Evolutionary conservation across 495 filamentous ascomycete genomes (phyloP).

Genomic region (Penicillium canariense): DNA sequence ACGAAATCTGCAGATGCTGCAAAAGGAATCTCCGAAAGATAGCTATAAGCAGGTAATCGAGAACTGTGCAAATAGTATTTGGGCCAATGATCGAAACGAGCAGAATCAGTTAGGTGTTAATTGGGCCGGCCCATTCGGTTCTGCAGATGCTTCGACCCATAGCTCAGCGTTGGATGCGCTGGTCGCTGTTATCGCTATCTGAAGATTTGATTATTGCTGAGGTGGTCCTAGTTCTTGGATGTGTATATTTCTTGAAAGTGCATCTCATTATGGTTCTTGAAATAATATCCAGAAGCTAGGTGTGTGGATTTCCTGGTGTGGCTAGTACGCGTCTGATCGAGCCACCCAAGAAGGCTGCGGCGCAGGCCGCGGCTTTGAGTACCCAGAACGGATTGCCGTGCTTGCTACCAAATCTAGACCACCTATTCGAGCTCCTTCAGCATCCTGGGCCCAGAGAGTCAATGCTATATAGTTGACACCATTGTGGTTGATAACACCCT

Average conservation of each 20-base stretch:
- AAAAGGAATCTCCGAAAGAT: slow-evolving; percentile 49
- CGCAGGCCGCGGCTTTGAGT: slow-evolving; percentile 3
- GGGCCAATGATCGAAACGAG: slow-evolving; percentile 54
- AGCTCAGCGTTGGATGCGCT: slow-evolving; percentile 67
- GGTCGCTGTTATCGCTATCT: slow-evolving; percentile 58
- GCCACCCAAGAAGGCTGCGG: slow-evolving; percentile 9
- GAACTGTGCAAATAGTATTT: slow-evolving; percentile 65
- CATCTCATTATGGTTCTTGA: not conserved
- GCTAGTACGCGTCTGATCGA: slow-evolving; percentile 12
- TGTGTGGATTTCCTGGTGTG: not conserved
- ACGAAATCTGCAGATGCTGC: slow-evolving; percentile 62
- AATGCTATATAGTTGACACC: slow-evolving; percentile 56
- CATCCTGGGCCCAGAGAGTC: slow-evolving; percentile 57
- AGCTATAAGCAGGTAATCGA: slow-evolving; percentile 54
- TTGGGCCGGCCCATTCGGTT: slow-evolving; percentile 56
- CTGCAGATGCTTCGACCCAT: slow-evolving; percentile 57
- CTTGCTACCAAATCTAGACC: slow-evolving; percentile 9
- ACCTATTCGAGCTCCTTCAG: not conserved
- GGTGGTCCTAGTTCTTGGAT: not conserved
- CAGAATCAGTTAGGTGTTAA: slow-evolving; percentile 50
- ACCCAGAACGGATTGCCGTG: slow-evolving; percentile 11
- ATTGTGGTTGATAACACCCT: slow-evolving; percentile 61
- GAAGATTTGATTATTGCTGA: not conserved
- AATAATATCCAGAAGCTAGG: not conserved
- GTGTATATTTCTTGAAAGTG: no score